These are phyloP conservation scores for Aechmea fasciata DNA, from an alignment of 176 grass and related monocot genomes.

Conservation along the genomic window DNA sequence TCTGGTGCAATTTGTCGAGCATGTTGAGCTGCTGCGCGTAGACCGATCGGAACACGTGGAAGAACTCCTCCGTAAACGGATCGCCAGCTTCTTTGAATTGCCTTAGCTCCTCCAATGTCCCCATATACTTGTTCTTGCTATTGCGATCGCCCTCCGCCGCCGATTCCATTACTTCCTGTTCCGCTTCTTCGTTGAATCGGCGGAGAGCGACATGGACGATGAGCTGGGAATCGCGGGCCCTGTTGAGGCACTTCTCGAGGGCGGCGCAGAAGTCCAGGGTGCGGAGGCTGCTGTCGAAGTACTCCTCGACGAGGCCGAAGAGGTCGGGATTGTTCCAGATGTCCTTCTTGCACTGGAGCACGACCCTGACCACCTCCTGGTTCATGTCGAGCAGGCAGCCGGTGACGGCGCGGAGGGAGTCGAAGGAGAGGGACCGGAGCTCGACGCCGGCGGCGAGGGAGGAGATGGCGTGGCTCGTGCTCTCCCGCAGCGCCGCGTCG, in stretches of 20 bases:
- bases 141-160: neutral
- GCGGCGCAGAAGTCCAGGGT: constrained; percentile 35
- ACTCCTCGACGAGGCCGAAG: constrained; percentile 32
- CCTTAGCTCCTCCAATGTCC: constrained; percentile 26
- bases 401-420: constrained; percentile 31
- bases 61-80: constrained; percentile 90
- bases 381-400: constrained; percentile 24
- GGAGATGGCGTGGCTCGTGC: constrained; percentile 27
- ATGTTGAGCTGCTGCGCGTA: constrained; percentile 63
- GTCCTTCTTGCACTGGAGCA: constrained; percentile 26
- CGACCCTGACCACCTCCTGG: constrained; percentile 22
- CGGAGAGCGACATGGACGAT: constrained; percentile 27
- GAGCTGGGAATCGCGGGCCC: constrained; percentile 28
- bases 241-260: constrained; percentile 35
- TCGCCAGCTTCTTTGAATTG: constrained; percentile 59
- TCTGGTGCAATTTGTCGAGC: constrained; percentile 73
- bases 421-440: constrained; percentile 30
- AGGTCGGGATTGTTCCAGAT: constrained; percentile 32
- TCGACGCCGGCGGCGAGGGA: constrained; percentile 18
- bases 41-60: constrained; percentile 57
- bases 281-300: constrained; percentile 31
- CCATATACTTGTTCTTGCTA: constrained; percentile 9
- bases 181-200: constrained; percentile 13
- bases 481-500: constrained; percentile 26
- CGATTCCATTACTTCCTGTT: neutral